phyloP scores from a whole-genome alignment of 2,329 filamentous ascomycete species.

The Ceratocystis albifundus region DNA sequence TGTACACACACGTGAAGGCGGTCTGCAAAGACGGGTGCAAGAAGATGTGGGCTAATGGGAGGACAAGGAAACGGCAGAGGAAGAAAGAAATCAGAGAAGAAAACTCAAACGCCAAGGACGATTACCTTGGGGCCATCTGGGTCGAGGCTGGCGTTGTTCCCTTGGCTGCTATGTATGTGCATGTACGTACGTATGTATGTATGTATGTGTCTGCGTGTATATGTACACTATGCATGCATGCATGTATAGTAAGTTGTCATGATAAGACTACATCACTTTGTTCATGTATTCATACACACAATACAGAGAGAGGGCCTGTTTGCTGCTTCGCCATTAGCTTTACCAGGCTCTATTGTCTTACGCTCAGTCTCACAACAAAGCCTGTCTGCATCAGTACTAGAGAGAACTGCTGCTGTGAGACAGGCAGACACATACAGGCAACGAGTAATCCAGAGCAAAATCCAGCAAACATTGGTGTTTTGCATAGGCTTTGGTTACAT shows the following conservation, averaged over 20 bases:
- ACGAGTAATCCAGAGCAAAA: neutral
- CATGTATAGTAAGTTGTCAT: neutral
- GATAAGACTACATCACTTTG: neutral
- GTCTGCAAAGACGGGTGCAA: constrained; percentile 1
- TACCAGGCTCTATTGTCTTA: neutral
- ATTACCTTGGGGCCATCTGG: no score
- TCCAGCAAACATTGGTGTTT: neutral
- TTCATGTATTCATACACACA: no score
- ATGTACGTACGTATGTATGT: no score
- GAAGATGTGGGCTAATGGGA: neutral
- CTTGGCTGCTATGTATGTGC: no score
- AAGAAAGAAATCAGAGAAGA: neutral
- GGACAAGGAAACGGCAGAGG: neutral
- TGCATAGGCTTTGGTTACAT: no score
- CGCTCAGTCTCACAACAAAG: neutral
- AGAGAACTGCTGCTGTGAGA: constrained; percentile 8
- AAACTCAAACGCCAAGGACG: no score
- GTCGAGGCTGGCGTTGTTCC: no score
- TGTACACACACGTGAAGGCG: constrained; percentile 10
- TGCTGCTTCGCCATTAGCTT: neutral
- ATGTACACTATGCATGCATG: neutral
- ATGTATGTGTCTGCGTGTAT: no score
- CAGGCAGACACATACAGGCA: neutral
- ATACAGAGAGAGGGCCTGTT: neutral
- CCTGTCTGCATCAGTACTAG: neutral